Evolutionary conservation across 768 basidiomycete genomes (phyloP), one percentile per base, ranked within the genome.

Genomic region (Harrya chromipes): DNA sequence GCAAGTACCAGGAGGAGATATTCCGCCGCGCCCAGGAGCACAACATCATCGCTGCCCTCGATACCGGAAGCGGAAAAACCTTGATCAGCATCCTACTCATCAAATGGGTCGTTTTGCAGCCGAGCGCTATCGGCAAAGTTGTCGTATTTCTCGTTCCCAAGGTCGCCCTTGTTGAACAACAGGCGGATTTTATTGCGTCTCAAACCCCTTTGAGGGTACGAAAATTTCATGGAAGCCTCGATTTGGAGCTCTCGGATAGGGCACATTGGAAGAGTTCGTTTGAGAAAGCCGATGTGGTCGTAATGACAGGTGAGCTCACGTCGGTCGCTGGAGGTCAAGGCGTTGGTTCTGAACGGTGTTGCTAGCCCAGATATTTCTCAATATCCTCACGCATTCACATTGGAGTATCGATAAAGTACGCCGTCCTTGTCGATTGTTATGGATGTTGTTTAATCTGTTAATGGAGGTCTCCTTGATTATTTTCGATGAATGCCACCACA

Each of bases 141-240:
- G 76, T 84, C 55, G 76, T 92, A 10, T 94, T 94, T 61, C 76
- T 94, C 29, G 90, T 90, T 3, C 93, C 93, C 0, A 86, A 86
- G 56, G 90, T 92, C 4, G 77, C 89, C 3, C 78, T 95, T 14
- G 93, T 94, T 19, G 81, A 87, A 55, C 93, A 94, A 62, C 90
- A 93, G 62, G 80, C 77, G 19, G 72, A 78, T 20, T 89, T 84
- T 55, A 78, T 92, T 47, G 61, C 74, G 12, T 71, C 77, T 53
- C 75, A 88, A 53, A 85, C 86, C 1, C 74, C 84, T 0, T 63
- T 92, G 37, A 80, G 79, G 34, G 84, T 92, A 19, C 69, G 75
- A 24, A 83, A 83, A 59, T 77, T 90, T 23, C 79, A 83, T 53
- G 92, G 91, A 14, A 78, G 80, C 8, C 71, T 84, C 35, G 82